These are phyloP conservation scores for Lentinus tigrinus DNA, from an alignment of 768 basidiomycete genomes.

Conservation along the genomic window DNA sequence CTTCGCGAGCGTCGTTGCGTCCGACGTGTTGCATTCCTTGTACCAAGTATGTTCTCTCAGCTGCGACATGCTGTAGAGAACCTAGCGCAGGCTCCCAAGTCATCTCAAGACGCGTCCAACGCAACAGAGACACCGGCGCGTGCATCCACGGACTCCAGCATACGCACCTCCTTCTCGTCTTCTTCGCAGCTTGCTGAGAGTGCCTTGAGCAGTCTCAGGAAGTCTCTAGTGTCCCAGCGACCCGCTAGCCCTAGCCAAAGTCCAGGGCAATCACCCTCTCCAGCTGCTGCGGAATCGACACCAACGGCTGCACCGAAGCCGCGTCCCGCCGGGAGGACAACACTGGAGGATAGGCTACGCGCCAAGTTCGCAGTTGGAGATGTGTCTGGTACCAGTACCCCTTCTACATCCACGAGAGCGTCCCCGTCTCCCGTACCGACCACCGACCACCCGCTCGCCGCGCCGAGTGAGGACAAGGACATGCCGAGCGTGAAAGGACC, in stretches of 20 bases:
- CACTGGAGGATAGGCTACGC: slow-evolving; percentile 75
- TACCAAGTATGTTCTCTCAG: slow-evolving; percentile 65
- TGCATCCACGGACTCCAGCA: slow-evolving; percentile 23
- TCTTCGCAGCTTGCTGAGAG: slow-evolving; percentile 63
- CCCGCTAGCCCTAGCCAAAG: slow-evolving; percentile 35
- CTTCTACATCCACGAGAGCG: slow-evolving; percentile 38
- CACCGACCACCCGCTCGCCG: slow-evolving; percentile 29
- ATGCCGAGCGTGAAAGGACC: slow-evolving; percentile 12
- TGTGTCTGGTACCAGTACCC: slow-evolving; percentile 43
- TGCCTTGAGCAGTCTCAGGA: slow-evolving; percentile 59
- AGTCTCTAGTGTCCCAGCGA: slow-evolving; percentile 57
- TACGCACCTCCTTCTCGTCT: slow-evolving; percentile 36
- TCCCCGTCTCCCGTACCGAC: slow-evolving; percentile 39
- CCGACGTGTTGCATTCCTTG: background rate
- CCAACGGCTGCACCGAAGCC: slow-evolving; percentile 20
- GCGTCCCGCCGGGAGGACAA: slow-evolving; percentile 41
- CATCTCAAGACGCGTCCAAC: slow-evolving; percentile 32
- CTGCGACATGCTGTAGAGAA: slow-evolving; percentile 73
- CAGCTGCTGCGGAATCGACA: slow-evolving; percentile 17
- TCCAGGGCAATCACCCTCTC: slow-evolving; percentile 25
- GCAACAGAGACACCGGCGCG: slow-evolving; percentile 26
- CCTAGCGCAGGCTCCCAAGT: slow-evolving; percentile 47
- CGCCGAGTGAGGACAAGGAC: slow-evolving; percentile 7
- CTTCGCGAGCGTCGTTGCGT: background rate
- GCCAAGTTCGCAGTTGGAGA: slow-evolving; percentile 64